Percentiles rank a stretch among this genome's conserved stretches.
phyloP scores from a whole-genome alignment of 768 basidiomycete species.

The Gymnopilus junonius region DNA sequence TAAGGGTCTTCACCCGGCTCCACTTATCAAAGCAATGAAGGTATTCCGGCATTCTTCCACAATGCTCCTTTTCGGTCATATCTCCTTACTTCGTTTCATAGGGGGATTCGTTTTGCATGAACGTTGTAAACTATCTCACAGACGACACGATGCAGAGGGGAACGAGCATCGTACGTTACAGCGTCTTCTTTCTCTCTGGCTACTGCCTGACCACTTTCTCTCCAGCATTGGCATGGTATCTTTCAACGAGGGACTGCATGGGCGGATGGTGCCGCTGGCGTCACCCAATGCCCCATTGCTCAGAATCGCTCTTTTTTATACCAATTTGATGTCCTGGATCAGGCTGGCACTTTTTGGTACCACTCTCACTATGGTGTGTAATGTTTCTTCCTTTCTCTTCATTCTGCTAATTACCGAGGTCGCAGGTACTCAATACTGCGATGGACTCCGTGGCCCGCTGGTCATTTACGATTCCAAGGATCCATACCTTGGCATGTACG shows the following conservation, averaged over 20 bases:
- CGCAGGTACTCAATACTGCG: constrained; percentile 54
- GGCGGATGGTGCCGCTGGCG: constrained; percentile 42
- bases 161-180: constrained; percentile 32
- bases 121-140: constrained; percentile 40
- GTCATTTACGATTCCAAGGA: constrained; percentile 28
- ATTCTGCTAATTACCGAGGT: not conserved
- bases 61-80: not conserved
- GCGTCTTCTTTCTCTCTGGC: not conserved
- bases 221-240: constrained; percentile 51
- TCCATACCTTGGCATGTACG: constrained; percentile 22
- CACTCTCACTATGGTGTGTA: constrained; percentile 35
- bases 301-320: constrained; percentile 36
- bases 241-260: constrained; percentile 36
- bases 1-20: constrained; percentile 24
- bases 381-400: not conserved
- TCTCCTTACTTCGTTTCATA: constrained; percentile 12
- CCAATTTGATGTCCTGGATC: constrained; percentile 23
- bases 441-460: constrained; percentile 49
- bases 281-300: constrained; percentile 45
- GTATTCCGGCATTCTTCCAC: constrained; percentile 1
- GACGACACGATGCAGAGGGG: constrained; percentile 39
- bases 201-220: constrained; percentile 42
- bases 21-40: constrained; percentile 26
- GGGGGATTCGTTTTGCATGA: constrained; percentile 36
- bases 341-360: constrained; percentile 51